Conservation (phyloP, 2,329 filamentous ascomycete species). For the Scleromitrula shiraiana region DNA sequence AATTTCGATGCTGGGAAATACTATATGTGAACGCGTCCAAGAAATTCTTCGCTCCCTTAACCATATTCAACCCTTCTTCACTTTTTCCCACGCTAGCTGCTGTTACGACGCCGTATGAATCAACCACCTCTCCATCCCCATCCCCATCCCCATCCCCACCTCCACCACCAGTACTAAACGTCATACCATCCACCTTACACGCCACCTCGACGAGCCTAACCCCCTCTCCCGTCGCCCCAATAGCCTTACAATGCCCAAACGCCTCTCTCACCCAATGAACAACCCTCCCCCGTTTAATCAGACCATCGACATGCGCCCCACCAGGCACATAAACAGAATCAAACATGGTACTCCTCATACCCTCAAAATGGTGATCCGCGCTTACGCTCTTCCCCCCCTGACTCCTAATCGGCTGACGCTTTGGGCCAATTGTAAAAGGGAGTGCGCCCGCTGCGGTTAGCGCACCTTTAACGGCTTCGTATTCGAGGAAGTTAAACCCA, state of each 20-base stretch:
- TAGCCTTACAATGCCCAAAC: constrained; percentile 73
- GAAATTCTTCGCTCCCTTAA: constrained; percentile 61
- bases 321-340: constrained; percentile 73
- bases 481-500: constrained; percentile 61
- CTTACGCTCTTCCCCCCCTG: constrained; percentile 41
- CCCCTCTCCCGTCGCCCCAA: constrained; percentile 67
- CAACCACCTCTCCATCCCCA: constrained; percentile 41
- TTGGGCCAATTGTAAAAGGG: constrained; percentile 64
- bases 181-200: constrained; percentile 38
- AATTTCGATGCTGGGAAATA: constrained; percentile 67
- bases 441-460: constrained; percentile 55
- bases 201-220: constrained; percentile 51
- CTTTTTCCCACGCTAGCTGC: constrained; percentile 37
- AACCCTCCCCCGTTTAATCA: constrained; percentile 63
- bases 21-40: constrained; percentile 61
- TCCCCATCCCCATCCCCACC: too few species aligned
- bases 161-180: constrained; percentile 34
- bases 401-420: constrained; percentile 51
- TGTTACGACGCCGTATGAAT: constrained; percentile 74
- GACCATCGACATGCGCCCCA: constrained; percentile 53
- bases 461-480: constrained; percentile 56
- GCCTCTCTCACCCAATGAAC: constrained; percentile 72
- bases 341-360: constrained; percentile 72
- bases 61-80: constrained; percentile 53
- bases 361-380: constrained; percentile 73